Conservation (phyloP, 768 basidiomycete species). For the Mycena venus region DNA sequence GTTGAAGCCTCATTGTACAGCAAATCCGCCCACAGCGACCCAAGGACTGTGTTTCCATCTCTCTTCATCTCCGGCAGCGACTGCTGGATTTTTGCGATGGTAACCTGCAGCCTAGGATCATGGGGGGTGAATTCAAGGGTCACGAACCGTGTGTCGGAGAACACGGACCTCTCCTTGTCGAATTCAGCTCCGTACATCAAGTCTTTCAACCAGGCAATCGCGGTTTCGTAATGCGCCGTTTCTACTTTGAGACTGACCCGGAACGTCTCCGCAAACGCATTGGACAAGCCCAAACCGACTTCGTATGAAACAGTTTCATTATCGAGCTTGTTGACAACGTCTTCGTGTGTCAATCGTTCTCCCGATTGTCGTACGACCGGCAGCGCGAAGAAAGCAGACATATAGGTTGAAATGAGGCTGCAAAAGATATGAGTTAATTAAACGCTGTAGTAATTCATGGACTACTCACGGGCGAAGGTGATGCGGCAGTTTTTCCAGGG, state of each 20-base stretch:
- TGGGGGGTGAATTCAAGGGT: background rate
- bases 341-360: conserved; percentile 82
- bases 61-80: conserved; percentile 93
- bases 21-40: conserved; percentile 76
- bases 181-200: conserved; percentile 83
- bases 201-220: conserved; percentile 89
- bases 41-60: conserved; percentile 84
- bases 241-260: conserved; percentile 90
- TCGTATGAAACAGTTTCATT: conserved; percentile 93
- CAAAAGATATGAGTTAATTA: conserved; percentile 21
- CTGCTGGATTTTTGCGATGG: conserved; percentile 90
- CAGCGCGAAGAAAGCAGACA: conserved; percentile 89
- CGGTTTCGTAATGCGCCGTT: conserved; percentile 79
- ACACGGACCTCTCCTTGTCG: conserved; percentile 78
- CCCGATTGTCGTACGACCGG: conserved; percentile 83
- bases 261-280: conserved; percentile 80
- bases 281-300: conserved; percentile 72
- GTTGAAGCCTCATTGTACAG: conserved; percentile 80
- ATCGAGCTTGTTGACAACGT: conserved; percentile 92
- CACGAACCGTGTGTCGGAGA: background rate
- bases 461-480: conserved; percentile 79
- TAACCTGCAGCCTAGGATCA: conserved; percentile 77
- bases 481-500: conserved; percentile 78
- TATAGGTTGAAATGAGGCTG: conserved; percentile 84
- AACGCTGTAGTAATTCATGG: background rate